These are phyloP conservation scores for Colletotrichum noveboracense DNA, from an alignment of 2,329 filamentous ascomycete genomes.

Conservation along the genomic window DNA sequence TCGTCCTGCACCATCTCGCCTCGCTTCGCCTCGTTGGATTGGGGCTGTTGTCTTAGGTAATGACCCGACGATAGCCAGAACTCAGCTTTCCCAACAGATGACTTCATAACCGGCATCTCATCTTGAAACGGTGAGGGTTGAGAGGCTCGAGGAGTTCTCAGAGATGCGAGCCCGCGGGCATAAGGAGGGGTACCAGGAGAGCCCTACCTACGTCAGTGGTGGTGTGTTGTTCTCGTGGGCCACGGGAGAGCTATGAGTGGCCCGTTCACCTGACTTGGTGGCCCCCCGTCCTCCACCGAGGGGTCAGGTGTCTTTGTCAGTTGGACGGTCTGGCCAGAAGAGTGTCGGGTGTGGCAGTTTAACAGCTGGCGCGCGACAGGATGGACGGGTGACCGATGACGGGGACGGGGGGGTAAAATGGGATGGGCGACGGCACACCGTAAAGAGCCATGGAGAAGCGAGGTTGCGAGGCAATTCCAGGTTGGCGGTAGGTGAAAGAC, in stretches of 20 bases:
- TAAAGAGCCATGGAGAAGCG: neutral
- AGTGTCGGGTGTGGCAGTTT: constrained; percentile 7
- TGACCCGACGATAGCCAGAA: constrained; percentile 8
- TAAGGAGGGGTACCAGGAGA: constrained; percentile 5
- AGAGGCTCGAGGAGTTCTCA: neutral
- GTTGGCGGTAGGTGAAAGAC: neutral
- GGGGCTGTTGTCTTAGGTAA: neutral
- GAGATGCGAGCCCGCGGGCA: neutral
- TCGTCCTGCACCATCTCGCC: constrained; percentile 3
- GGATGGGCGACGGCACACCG: constrained; percentile 1
- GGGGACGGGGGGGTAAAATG: neutral
- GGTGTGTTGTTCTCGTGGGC: constrained; percentile 23
- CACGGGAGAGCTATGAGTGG: constrained; percentile 13
- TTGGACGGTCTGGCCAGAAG: constrained; percentile 1
- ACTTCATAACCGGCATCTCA: neutral
- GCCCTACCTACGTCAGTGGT: constrained; percentile 18
- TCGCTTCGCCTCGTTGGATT: constrained; percentile 11
- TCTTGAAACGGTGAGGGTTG: constrained; percentile 14
- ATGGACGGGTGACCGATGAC: constrained; percentile 14
- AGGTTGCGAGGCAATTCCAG: neutral
- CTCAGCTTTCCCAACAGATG: constrained; percentile 2
- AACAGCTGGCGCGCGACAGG: constrained; percentile 1
- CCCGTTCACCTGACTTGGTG: constrained; percentile 18
- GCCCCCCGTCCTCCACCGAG: constrained; percentile 15
- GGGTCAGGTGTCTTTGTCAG: constrained; percentile 22